Evolutionary conservation across 495 filamentous ascomycete species (phyloP).

Genomic region (Articulospora tetracladia): DNA sequence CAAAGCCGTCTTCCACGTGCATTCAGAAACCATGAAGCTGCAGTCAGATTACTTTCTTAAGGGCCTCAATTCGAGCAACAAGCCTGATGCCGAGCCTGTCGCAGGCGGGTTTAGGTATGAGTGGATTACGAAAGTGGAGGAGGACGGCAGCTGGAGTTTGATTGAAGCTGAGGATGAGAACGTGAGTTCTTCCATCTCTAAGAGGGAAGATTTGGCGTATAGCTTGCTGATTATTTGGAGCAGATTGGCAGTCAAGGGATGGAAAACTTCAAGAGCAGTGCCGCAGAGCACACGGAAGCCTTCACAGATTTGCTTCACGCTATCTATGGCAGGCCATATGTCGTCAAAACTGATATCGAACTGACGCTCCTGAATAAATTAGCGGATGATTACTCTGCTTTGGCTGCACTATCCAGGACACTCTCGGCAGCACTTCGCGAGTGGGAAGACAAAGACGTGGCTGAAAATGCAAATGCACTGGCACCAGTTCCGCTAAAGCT

Average conservation of each 20-base stretch:
- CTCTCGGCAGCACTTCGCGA: background rate
- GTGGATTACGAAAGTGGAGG: background rate
- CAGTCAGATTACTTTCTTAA: slow-evolving; percentile 1
- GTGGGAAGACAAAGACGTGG: background rate
- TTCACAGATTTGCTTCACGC: background rate
- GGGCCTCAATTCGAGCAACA: background rate
- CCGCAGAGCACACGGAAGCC: background rate
- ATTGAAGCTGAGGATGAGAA: background rate
- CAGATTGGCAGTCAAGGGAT: background rate
- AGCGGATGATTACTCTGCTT: slow-evolving; percentile 4
- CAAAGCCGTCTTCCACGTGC: background rate
- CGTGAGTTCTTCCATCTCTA: background rate
- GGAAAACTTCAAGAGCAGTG: background rate
- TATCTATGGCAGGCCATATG: background rate
- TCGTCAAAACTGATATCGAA: background rate
- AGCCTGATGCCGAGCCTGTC: background rate
- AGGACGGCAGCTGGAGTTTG: background rate
- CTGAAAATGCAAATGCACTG: background rate
- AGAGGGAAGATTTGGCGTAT: background rate
- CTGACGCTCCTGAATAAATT: background rate
- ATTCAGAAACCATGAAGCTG: background rate
- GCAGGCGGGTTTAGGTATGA: background rate
- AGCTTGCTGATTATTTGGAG: background rate
- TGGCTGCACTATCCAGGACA: background rate
- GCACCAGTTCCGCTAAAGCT: background rate